Conservation (phyloP, 352 stramenopile species). For the Globisporangium viniferum region DNA sequence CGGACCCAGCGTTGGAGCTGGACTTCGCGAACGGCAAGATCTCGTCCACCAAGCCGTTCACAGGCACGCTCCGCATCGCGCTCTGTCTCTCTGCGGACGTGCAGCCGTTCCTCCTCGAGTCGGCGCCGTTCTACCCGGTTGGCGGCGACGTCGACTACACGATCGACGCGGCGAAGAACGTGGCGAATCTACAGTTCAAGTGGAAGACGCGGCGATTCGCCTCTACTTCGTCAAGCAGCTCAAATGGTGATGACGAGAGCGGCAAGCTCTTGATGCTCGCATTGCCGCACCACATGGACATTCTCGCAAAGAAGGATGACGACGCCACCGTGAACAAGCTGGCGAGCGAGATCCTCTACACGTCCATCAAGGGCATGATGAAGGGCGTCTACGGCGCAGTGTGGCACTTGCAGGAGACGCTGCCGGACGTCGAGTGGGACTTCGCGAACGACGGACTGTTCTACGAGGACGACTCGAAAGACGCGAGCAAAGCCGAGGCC, state of each 20-base stretch:
- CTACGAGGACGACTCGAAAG: slow-evolving; percentile 28
- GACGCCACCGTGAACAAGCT: slow-evolving; percentile 25
- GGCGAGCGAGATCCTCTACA: slow-evolving; percentile 52
- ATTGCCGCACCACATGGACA: slow-evolving; percentile 70
- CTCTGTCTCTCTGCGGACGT: slow-evolving; percentile 36
- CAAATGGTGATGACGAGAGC: background rate
- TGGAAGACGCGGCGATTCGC: slow-evolving; percentile 63
- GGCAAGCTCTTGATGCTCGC: slow-evolving; percentile 71
- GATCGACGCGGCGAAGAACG: slow-evolving; percentile 25
- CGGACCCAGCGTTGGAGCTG: slow-evolving; percentile 43
- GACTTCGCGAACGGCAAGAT: slow-evolving; percentile 30
- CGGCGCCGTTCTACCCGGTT: slow-evolving; percentile 49
- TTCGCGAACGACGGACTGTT: slow-evolving; percentile 60
- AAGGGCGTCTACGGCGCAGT: slow-evolving; percentile 49
- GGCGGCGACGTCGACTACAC: slow-evolving; percentile 52
- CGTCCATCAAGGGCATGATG: slow-evolving; percentile 75
- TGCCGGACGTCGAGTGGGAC: slow-evolving; percentile 62
- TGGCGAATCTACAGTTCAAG: slow-evolving; percentile 44
- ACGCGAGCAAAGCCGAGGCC: slow-evolving; percentile 19
- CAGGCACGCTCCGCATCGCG: slow-evolving; percentile 53
- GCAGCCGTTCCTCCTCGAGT: slow-evolving; percentile 53
- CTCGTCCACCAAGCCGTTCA: slow-evolving; percentile 34
- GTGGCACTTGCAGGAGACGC: slow-evolving; percentile 64
- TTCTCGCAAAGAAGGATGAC: slow-evolving; percentile 24
- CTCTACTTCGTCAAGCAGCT: slow-evolving; percentile 15